Conservation (phyloP, 2,329 filamentous ascomycete genomes). For the Arthroderma sp. region DNA sequence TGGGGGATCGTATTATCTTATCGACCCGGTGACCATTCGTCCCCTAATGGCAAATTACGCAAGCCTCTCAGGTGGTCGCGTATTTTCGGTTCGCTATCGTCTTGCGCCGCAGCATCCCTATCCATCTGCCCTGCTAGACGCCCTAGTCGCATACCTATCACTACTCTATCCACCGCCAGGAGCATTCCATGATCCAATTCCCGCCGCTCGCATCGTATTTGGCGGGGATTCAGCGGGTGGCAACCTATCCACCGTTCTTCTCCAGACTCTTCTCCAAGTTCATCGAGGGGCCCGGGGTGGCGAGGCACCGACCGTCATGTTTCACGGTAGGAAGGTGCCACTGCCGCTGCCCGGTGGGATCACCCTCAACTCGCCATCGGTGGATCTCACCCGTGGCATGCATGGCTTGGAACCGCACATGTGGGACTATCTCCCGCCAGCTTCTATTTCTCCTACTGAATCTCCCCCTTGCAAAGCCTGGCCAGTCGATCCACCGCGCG, state of each 20-base stretch:
- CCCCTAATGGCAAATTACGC: background rate
- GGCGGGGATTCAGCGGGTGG: slow-evolving; percentile 35
- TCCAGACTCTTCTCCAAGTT: slow-evolving; percentile 23
- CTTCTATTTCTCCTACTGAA: background rate
- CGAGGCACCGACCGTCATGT: background rate
- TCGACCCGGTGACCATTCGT: background rate
- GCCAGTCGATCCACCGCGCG: background rate
- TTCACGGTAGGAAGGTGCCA: background rate
- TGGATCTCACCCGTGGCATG: background rate
- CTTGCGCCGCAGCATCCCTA: slow-evolving; percentile 37
- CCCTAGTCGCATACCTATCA: slow-evolving; percentile 32
- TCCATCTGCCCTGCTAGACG: slow-evolving; percentile 33
- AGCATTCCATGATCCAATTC: slow-evolving; percentile 30
- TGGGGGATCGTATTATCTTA: slow-evolving; percentile 15
- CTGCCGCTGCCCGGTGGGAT: background rate
- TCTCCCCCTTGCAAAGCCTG: background rate
- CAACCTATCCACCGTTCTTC: slow-evolving; percentile 28
- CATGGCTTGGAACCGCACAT: background rate
- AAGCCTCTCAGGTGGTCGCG: slow-evolving; percentile 26
- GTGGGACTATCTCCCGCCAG: background rate
- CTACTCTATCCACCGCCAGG: slow-evolving; percentile 32
- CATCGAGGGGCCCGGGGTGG: background rate
- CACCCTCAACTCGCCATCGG: background rate
- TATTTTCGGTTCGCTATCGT: slow-evolving; percentile 33
- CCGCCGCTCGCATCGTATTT: slow-evolving; percentile 32